These are phyloP conservation scores for Irpex sp. DNA, from an alignment of 1,284 basidiomycete species.

Conservation along the genomic window DNA sequence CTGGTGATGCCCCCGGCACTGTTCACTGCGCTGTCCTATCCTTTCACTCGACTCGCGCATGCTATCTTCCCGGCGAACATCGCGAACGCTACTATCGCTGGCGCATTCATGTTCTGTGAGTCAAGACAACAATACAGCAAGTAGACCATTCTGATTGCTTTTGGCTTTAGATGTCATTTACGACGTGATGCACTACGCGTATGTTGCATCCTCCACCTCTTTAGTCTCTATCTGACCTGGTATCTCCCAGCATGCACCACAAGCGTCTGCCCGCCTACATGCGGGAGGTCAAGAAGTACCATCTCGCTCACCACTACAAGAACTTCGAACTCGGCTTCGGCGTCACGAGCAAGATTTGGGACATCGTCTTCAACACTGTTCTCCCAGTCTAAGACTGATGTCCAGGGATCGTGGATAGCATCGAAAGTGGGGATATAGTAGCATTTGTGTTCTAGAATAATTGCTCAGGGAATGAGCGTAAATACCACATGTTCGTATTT, in stretches of 20 bases:
- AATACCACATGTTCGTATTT: neutral
- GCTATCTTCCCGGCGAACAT: constrained; percentile 78
- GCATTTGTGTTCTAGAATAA: neutral
- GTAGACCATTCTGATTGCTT: constrained; percentile 24
- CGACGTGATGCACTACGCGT: constrained; percentile 92
- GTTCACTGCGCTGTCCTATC: constrained; percentile 77
- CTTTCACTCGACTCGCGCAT: constrained; percentile 89
- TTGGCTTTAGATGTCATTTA: constrained; percentile 69
- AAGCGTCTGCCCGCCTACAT: constrained; percentile 88
- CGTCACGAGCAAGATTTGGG: constrained; percentile 96
- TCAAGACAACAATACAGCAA: constrained; percentile 17
- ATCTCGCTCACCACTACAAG: constrained; percentile 98
- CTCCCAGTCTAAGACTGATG: constrained; percentile 46
- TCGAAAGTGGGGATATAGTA: neutral
- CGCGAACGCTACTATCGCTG: constrained; percentile 93
- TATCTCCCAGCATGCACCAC: constrained; percentile 68
- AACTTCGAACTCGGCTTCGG: constrained; percentile 99
- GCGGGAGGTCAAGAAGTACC: constrained; percentile 93
- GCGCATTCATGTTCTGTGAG: constrained; percentile 88
- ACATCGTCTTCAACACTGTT: constrained; percentile 86
- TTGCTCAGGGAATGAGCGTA: neutral
- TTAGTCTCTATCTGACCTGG: constrained; percentile 1
- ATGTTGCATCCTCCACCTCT: constrained; percentile 26
- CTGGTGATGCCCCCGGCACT: constrained; percentile 96
- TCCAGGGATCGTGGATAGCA: neutral